Evolutionary conservation across 2,329 filamentous ascomycete genomes (phyloP).

Genomic region (Aureobasidium namibiae): DNA sequence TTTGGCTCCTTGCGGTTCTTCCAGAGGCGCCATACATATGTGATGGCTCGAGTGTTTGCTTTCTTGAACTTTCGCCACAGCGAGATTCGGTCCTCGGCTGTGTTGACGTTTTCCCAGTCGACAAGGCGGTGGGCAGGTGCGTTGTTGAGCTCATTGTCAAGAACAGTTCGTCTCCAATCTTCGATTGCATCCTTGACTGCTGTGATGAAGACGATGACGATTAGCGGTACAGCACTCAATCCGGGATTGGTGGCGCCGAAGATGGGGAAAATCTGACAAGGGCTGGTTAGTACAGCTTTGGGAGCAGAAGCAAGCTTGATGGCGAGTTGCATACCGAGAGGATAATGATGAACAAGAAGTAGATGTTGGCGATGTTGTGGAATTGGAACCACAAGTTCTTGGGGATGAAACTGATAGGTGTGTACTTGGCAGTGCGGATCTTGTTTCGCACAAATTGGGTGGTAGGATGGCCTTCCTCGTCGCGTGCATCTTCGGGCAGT

Average conservation of each 20-base stretch:
- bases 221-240: conserved; percentile 81
- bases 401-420: conserved; percentile 84
- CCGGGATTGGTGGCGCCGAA: conserved; percentile 89
- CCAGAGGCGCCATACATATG: conserved; percentile 46
- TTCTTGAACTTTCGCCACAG: conserved; percentile 88
- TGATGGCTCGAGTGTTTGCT: conserved; percentile 57
- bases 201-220: conserved; percentile 83
- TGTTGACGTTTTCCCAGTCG: conserved; percentile 90
- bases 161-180: conserved; percentile 82
- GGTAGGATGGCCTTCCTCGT: conserved; percentile 70
- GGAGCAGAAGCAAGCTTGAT: background rate
- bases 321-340: conserved; percentile 62
- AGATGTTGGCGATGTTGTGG: conserved; percentile 96
- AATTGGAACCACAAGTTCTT: conserved; percentile 98
- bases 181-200: conserved; percentile 92
- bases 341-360: conserved; percentile 95
- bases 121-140: conserved; percentile 84
- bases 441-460: conserved; percentile 80
- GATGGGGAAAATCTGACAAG: conserved; percentile 77
- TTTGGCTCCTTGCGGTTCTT: conserved; percentile 34
- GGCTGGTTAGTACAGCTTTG: conserved; percentile 14
- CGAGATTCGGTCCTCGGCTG: conserved; percentile 76
- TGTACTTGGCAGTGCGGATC: conserved; percentile 96
- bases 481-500: conserved; percentile 63
- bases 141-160: conserved; percentile 93